Evolutionary conservation across 2,329 filamentous ascomycete genomes (phyloP).

Genomic region (Ascochyta clinopodiicola): DNA sequence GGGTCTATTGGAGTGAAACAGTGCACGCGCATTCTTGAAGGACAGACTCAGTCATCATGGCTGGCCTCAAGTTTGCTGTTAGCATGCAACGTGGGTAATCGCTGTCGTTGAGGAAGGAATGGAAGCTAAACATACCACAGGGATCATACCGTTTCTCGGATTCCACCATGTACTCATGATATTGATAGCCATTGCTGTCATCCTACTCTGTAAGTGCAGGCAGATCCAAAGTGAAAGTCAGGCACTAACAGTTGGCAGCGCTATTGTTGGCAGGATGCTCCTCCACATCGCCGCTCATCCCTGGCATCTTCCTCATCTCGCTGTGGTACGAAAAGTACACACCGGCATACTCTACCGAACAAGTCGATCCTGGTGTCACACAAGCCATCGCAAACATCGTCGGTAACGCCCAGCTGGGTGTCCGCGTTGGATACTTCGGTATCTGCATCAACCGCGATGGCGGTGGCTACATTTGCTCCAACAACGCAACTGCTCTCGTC

Average conservation of each 20-base stretch:
- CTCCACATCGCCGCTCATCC: conserved; percentile 92
- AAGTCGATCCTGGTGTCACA: conserved; percentile 88
- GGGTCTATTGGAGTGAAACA: conserved; percentile 37
- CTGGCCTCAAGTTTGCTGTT: conserved; percentile 58
- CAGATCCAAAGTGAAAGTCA: conserved; percentile 17
- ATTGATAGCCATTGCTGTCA: conserved; percentile 89
- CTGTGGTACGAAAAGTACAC: conserved; percentile 92
- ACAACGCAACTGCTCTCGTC: conserved; percentile 93
- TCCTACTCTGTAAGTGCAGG: conserved; percentile 82
- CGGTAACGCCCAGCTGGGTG: conserved; percentile 80
- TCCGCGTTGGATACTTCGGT: conserved; percentile 95
- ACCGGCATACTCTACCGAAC: conserved; percentile 80
- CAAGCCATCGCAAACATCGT: conserved; percentile 90
- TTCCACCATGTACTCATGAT: conserved; percentile 96
- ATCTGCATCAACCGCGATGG: conserved; percentile 94
- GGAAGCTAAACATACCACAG: conserved; percentile 45
- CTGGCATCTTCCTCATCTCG: conserved; percentile 96
- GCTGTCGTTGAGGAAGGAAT: conserved; percentile 15
- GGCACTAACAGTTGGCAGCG: conserved; percentile 61
- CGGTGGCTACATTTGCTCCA: conserved; percentile 91
- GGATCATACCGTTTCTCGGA: conserved; percentile 67
- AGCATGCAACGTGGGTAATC: conserved; percentile 56
- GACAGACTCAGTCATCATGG: conserved; percentile 49
- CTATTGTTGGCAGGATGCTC: conserved; percentile 94
- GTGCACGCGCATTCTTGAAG: conserved; percentile 32